These are phyloP conservation scores for Lasiosphaeria hispida DNA, from an alignment of 495 filamentous ascomycete species.

Conservation along the genomic window DNA sequence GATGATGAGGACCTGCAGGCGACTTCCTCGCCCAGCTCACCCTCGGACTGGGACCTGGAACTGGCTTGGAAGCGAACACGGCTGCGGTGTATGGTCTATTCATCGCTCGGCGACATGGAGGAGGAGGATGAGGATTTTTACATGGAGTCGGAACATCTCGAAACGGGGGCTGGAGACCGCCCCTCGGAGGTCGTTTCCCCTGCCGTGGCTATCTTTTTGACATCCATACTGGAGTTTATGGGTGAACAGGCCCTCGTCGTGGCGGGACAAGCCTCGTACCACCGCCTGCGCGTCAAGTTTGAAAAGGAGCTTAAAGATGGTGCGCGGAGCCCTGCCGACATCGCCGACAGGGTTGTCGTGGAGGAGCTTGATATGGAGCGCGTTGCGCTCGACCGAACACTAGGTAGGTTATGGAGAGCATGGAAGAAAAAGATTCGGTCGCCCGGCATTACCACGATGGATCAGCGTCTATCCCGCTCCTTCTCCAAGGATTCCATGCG, in stretches of 20 bases:
- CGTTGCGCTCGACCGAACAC: constrained; percentile 78
- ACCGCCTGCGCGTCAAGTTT: constrained; percentile 56
- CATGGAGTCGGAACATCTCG: constrained; percentile 67
- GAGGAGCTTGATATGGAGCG: constrained; percentile 94
- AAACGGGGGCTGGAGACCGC: constrained; percentile 54
- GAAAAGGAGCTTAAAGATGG: constrained; percentile 52
- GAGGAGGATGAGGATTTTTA: constrained; percentile 93
- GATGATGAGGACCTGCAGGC: constrained; percentile 67
- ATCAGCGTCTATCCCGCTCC: constrained; percentile 35
- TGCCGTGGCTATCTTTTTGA: constrained; percentile 91
- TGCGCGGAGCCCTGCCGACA: constrained; percentile 33
- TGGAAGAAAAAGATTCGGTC: constrained; percentile 83
- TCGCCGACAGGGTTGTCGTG: constrained; percentile 67
- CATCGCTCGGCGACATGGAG: constrained; percentile 92
- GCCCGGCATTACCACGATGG: constrained; percentile 31
- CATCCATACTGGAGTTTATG: constrained; percentile 89
- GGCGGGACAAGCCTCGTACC: constrained; percentile 84
- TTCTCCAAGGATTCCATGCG: constrained; percentile 42
- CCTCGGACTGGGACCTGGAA: constrained; percentile 76
- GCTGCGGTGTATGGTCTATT: constrained; percentile 96
- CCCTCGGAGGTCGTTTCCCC: constrained; percentile 72
- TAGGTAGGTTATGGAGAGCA: constrained; percentile 88
- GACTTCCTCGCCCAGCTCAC: constrained; percentile 50
- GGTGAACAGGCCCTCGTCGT: constrained; percentile 85
- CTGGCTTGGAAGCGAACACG: constrained; percentile 88